A percentile compares a stretch with the other conserved stretches of the same genome.
phyloP scores from a whole-genome alignment of 169 alveolate species.

The Cryptosporidium sp. region DNA sequence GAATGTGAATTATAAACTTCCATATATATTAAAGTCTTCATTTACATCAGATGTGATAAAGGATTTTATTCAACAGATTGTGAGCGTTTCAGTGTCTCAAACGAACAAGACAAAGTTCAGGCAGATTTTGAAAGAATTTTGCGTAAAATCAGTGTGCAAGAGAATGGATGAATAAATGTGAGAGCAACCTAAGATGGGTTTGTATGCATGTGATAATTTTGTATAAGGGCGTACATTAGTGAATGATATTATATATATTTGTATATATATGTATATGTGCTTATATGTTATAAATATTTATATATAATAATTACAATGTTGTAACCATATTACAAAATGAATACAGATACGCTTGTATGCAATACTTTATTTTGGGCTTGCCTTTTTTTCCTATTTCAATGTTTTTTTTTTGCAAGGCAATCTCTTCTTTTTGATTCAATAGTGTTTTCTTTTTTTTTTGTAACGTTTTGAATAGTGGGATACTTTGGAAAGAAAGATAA shows the following conservation, averaged over 20 bases:
- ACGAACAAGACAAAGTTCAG: conserved; percentile 64
- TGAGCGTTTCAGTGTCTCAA: conserved; percentile 43
- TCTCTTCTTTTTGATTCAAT: background rate
- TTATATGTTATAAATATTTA: no score
- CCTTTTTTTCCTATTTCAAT: no score
- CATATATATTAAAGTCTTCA: conserved; percentile 5
- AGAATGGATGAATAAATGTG: conserved; percentile 6
- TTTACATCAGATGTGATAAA: conserved; percentile 25
- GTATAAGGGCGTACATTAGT: background rate
- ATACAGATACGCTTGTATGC: background rate
- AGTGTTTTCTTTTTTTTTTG: background rate
- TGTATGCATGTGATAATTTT: no score
- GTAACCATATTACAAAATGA: background rate
- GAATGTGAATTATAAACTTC: background rate
- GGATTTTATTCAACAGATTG: conserved; percentile 44
- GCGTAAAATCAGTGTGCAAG: conserved; percentile 41
- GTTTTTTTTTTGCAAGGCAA: background rate
- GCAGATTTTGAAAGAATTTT: conserved; percentile 61
- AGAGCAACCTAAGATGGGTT: background rate
- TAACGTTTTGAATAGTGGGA: background rate
- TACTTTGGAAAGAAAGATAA: background rate
- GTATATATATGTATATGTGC: no score
- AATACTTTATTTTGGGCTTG: background rate
- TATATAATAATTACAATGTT: no score
- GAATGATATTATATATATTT: no score